Percentiles rank a stretch among this genome's conserved stretches.
phyloP scores from a whole-genome alignment of 257 asterid species.

The Ajuga chamaepitys region DNA sequence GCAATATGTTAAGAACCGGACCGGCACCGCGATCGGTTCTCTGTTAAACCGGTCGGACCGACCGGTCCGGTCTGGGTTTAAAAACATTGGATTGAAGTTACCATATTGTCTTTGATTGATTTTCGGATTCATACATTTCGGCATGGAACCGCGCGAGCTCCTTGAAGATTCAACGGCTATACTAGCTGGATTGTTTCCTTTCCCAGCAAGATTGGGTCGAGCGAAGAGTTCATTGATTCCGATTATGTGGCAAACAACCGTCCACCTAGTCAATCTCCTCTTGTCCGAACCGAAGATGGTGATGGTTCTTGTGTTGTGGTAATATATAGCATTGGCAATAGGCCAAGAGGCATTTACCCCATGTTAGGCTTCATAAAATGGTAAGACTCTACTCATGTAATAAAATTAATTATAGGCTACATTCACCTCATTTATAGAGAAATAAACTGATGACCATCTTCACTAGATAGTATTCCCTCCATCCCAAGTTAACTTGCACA shows the following conservation, averaged over 20 bases:
- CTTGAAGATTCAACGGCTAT: slow-evolving; percentile 73
- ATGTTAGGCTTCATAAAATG: slow-evolving; percentile 73
- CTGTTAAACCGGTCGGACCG: no score
- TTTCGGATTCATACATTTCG: no score
- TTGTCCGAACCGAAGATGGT: slow-evolving; percentile 50
- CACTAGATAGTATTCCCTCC: no score
- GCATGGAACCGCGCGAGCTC: slow-evolving; percentile 88
- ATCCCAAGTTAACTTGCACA: no score
- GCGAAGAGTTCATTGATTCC: slow-evolving; percentile 83
- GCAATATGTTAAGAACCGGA: no score
- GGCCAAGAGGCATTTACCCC: slow-evolving; percentile 45
- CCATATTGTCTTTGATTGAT: no score
- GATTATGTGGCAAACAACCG: slow-evolving; percentile 64
- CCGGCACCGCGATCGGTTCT: no score
- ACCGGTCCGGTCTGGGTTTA: no score
- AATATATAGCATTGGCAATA: slow-evolving; percentile 45
- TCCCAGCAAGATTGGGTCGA: slow-evolving; percentile 75
- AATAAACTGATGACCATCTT: no score
- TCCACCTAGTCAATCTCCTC: slow-evolving; percentile 35
- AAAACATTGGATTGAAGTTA: no score
- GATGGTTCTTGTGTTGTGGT: slow-evolving; percentile 45
- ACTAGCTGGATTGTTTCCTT: slow-evolving; percentile 76
- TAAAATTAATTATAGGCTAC: no score
- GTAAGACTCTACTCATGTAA: slow-evolving; percentile 24
- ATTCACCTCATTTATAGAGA: no score